Evolutionary conservation across 805 yeast genomes (phyloP).

Genomic region (Saccharomycopsis javanensis): DNA sequence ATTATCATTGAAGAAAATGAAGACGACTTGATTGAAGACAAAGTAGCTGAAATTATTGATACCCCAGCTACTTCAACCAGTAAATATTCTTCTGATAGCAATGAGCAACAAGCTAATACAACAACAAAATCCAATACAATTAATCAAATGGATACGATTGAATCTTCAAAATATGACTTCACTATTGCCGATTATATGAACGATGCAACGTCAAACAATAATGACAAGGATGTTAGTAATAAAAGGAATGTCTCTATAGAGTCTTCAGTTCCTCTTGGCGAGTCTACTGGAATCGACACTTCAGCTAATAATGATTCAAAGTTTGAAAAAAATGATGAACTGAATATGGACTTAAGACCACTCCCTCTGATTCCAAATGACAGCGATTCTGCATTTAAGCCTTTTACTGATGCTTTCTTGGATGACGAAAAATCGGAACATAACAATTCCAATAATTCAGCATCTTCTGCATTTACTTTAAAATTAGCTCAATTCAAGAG

Average conservation of each 20-base stretch:
- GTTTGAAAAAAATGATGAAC: slow-evolving; percentile 1
- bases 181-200: slow-evolving; percentile 19
- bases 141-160: neutral
- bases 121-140: neutral
- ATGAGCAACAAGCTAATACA: neutral
- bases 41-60: neutral
- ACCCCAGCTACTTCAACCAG: neutral
- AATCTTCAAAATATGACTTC: slow-evolving; percentile 13
- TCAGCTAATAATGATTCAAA: neutral
- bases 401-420: slow-evolving; percentile 16
- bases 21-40: neutral
- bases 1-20: slow-evolving; percentile 2
- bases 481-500: slow-evolving; percentile 15
- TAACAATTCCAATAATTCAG: slow-evolving; percentile 8
- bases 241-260: slow-evolving; percentile 14
- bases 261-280: slow-evolving; percentile 17
- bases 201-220: neutral
- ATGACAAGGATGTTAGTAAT: neutral
- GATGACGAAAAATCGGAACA: neutral
- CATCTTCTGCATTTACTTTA: slow-evolving; percentile 14
- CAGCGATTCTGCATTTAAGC: slow-evolving; percentile 13
- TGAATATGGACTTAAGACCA: neutral
- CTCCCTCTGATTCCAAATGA: slow-evolving; percentile 9
- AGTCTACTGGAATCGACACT: slow-evolving; percentile 13
- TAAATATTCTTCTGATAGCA: neutral